Evolutionary conservation across 352 stramenopile species (phyloP), one percentile per base, ranked within the genome.

Genomic region (Phytophthora ramorum): DNA sequence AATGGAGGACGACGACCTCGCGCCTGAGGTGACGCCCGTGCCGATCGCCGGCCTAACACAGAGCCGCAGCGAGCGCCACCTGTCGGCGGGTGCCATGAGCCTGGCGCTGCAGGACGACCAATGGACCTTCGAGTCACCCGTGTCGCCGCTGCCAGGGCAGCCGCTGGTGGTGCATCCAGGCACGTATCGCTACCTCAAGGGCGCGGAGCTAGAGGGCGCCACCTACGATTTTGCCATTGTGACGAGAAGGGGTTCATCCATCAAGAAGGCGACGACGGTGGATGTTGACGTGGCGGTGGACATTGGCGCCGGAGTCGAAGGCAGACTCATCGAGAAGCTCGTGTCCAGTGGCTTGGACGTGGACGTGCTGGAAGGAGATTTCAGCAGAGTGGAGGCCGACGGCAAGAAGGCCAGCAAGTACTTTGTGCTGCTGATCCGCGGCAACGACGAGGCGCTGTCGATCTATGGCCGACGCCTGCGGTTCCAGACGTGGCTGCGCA

Each of bases 211-310:
- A 35, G 69, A 90, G 0, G 71, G 71, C 16, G 58, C 60, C 34
- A 63, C 62, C 12, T 92, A 92, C 57, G 86, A 94, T 59, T 94
- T 92, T 70, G 83, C 86, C 10, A 81, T 94, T 45, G 82, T 94
- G 34, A 94, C 86, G 13, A 75, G 75, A 14, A 71, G 73, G n/a
- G 66, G 68, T 0, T 56, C 58, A 13, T 19, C 19, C 4, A 58
- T 80, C 44, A 69, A 74, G 17, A 65, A 76, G 22, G 43, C 14
- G 35, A 19, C 24, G 26, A 30, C 20, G 10, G 34, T n/a, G 8
- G 56, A 57, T 17, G 44, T 34, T 16, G 63, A 76, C 19, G 63
- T 70, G 22, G 32, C 53, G 0, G 53, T 68, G 30, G 62, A 79
- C 22, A 69, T 69, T 16, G 61, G 38, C 30, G 32, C 45, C 5